Evolutionary conservation across 2,329 filamentous ascomycete genomes (phyloP).

Genomic region (Basipetospora sp.): DNA sequence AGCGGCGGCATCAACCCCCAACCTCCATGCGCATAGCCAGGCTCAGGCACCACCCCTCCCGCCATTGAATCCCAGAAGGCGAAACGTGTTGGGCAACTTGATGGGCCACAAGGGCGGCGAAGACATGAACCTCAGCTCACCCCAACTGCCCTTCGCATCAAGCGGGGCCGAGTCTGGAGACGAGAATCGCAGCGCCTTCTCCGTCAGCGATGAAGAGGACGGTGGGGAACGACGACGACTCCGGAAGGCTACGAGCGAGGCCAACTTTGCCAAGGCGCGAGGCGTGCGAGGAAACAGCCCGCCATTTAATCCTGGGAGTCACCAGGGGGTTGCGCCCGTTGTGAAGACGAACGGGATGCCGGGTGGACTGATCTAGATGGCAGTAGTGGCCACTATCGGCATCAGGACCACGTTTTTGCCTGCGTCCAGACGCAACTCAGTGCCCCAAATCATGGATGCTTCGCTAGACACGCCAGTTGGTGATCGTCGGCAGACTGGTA

Average conservation of each 20-base stretch:
- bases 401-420: too few species aligned
- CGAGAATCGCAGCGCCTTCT: slow-evolving; percentile 15
- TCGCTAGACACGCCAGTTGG: too few species aligned
- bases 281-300: slow-evolving; percentile 8
- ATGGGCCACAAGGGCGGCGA: slow-evolving; percentile 22
- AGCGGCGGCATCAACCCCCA: slow-evolving; percentile 20
- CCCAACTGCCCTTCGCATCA: slow-evolving; percentile 3
- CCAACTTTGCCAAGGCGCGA: slow-evolving; percentile 17
- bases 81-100: slow-evolving; percentile 26
- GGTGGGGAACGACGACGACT: slow-evolving; percentile 23
- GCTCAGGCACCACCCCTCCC: slow-evolving; percentile 34
- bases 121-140: slow-evolving; percentile 3
- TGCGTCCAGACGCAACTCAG: too few species aligned
- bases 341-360: slow-evolving; percentile 16
- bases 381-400: too few species aligned
- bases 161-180: slow-evolving; percentile 6
- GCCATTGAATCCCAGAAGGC: slow-evolving; percentile 43
- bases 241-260: slow-evolving; percentile 29
- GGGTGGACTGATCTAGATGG: slow-evolving; percentile 31
- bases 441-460: too few species aligned
- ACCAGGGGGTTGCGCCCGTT: not conserved
- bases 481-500: too few species aligned
- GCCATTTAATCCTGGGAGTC: not conserved
- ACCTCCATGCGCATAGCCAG: slow-evolving; percentile 18
- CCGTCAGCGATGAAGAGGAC: slow-evolving; percentile 26